Evolutionary conservation across 306 rosid genomes (phyloP), one percentile per base, ranked within the genome.

Genomic region (Senna siamea): DNA sequence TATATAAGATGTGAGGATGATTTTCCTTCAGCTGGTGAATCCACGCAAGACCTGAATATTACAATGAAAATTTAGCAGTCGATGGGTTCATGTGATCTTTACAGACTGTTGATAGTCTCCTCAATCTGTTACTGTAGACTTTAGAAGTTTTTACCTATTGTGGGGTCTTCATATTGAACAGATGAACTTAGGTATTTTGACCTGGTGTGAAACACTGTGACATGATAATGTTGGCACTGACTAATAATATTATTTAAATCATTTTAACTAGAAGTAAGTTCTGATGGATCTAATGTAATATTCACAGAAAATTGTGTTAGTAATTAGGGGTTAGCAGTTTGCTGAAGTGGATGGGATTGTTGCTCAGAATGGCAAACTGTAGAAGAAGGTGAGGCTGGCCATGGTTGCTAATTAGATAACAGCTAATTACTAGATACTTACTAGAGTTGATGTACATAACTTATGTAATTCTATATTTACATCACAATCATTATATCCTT

Each of bases 281-380:
- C 60, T 74, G 28, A 74, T 69, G 72, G 34, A 28, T 63, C 66
- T 62, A 63, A 54, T 54, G 47, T 41, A 34, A 75, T 53, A 53
- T 66, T 18, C 52, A 43, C 9, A 51, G 52, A 64, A 72, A 62
- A 58, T 69, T 67, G 73, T 47, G 70, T 66, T 82, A 77, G 79
- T 72, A 55, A 69, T 74, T 62, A 73, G 79, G 56, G 74, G 72
- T 48, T 72, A 20, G 48, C 40, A 37, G 38, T 82, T 46, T 61
- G 73, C 53, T 55, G 70, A 66, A 50, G 46, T 59, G 50, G 73
- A 77, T 72, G 60, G 9, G 51, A 38, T 56, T 76, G 78, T 70
- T 65, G 28, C 78, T 76, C 61, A n/a, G 14, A 66, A 32, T 11
- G 78, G 80, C 13, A 69, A 20, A 11, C 4, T 68, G 5, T 77